phyloP scores from a whole-genome alignment of 768 basidiomycete species.

The Pisolithus microcarpus region DNA sequence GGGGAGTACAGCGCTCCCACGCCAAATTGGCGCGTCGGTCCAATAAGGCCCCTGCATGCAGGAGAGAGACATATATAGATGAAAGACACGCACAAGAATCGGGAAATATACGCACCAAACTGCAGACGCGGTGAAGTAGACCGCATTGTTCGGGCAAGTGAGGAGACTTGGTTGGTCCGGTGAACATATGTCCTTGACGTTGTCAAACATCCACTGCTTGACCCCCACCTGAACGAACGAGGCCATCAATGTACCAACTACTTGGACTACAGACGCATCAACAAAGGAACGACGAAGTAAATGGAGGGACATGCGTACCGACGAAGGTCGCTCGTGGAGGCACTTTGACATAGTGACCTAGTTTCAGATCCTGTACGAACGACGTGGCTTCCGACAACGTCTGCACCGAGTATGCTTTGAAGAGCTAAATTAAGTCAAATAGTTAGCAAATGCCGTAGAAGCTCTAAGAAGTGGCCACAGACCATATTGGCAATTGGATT shows the following conservation, averaged over 20 bases:
- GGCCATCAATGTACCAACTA: constrained; percentile 63
- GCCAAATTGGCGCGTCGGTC: constrained; percentile 73
- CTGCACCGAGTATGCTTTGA: constrained; percentile 87
- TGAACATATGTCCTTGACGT: constrained; percentile 66
- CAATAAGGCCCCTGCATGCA: constrained; percentile 66
- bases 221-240: constrained; percentile 76
- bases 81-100: not conserved
- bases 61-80: constrained; percentile 4
- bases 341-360: constrained; percentile 95
- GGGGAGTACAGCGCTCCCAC: constrained; percentile 60
- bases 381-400: constrained; percentile 67
- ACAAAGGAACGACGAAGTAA: not conserved
- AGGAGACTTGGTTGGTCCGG: constrained; percentile 53
- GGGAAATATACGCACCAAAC: constrained; percentile 61
- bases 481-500: constrained; percentile 89
- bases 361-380: constrained; percentile 82
- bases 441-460: not conserved
- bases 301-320: constrained; percentile 22
- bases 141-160: constrained; percentile 81
- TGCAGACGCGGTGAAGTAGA: constrained; percentile 85
- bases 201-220: constrained; percentile 76
- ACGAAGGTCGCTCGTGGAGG: constrained; percentile 85
- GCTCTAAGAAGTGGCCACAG: not conserved
- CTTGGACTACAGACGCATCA: constrained; percentile 47
- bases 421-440: constrained; percentile 35